phyloP scores from a whole-genome alignment of 768 basidiomycete species.

The Tubosaeta brunneosetosa region DNA sequence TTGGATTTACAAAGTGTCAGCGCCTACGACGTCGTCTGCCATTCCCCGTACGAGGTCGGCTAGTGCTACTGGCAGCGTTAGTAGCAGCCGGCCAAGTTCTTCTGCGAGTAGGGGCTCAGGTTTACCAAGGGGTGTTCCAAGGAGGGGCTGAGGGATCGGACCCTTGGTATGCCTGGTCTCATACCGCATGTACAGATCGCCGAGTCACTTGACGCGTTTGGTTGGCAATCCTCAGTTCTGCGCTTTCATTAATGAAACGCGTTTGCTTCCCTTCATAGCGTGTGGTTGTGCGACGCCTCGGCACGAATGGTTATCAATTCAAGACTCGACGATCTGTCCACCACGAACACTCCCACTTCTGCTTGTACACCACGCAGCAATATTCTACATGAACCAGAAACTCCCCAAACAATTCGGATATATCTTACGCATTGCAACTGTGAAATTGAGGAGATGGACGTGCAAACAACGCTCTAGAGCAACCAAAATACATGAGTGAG shows the following conservation, averaged over 20 bases:
- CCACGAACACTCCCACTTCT: not conserved
- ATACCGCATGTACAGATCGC: not conserved
- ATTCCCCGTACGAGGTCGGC: slow-evolving; percentile 22
- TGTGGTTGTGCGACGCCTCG: slow-evolving; percentile 3
- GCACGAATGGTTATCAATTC: not conserved
- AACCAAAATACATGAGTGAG: slow-evolving; percentile 17
- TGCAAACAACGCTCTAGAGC: slow-evolving; percentile 21
- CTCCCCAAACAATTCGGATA: not conserved
- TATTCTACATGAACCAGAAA: not conserved
- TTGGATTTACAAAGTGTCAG: slow-evolving; percentile 10
- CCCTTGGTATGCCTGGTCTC: not conserved
- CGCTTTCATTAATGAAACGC: slow-evolving; percentile 3
- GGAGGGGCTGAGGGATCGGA: slow-evolving; percentile 18
- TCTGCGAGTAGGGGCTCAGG: slow-evolving; percentile 23
- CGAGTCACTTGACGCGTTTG: not conserved
- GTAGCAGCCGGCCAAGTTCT: slow-evolving; percentile 17
- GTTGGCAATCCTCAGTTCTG: not conserved
- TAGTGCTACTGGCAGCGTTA: slow-evolving; percentile 25
- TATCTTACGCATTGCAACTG: slow-evolving; percentile 3
- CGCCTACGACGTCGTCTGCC: slow-evolving; percentile 10
- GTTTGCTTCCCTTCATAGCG: not conserved
- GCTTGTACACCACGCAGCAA: slow-evolving; percentile 4
- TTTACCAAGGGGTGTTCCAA: slow-evolving; percentile 22
- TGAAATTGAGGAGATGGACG: slow-evolving; percentile 23
- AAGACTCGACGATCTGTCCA: not conserved